Base-by-base conservation (phyloP, 805 yeast species). In the Nematodospora valgi region DNA sequence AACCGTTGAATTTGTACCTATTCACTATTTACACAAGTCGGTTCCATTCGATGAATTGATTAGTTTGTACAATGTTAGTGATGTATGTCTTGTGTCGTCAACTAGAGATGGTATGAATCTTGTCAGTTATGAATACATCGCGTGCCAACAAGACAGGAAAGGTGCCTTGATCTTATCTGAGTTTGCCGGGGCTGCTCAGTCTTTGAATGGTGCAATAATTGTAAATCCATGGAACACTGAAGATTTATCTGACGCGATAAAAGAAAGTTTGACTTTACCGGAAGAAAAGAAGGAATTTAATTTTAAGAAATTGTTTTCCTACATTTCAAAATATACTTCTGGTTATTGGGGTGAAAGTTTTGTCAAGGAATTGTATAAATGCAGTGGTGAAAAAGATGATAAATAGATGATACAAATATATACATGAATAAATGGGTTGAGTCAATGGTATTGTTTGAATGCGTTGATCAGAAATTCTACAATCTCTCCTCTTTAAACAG, bases 141-240 rank as follows among this genome's bases (percentile, higher is more conserved):
- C 98, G 1, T 91, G 98, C 54, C 98, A 93, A 62, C 75, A 80
- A 43, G 80, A 81, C 30, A 79, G 79, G 42, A 80, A 87, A 44
- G 99, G 99, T 6, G 79, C 88, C 3, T 70, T 93, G 47, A 85
- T 93, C 32, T 59, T 93, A 43, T 82, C 95, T 27, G 99, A 93
- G 63, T 93, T 93, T 64, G 93, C 98, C 0, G 99, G 99, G 32
- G 98, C 98, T n/a, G 98, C 98, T 1, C 99, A 93, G 63, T 84
- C 95, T 1, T 68, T 93, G 44, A 91, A 93, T 54, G 99, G 99
- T 16, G 88, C 96, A 1, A 58, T 91, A 10, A 78, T 93, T 40
- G 95, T 93, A 14, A 93, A 93, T 54, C 99, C 99, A 3, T 93
- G 99, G 99, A 93, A 91, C 56, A 91, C 89, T 15, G 98, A 93